phyloP scores from a whole-genome alignment of 129 eudicot genomes.

The Pseudognaphalium luteoalbum region DNA sequence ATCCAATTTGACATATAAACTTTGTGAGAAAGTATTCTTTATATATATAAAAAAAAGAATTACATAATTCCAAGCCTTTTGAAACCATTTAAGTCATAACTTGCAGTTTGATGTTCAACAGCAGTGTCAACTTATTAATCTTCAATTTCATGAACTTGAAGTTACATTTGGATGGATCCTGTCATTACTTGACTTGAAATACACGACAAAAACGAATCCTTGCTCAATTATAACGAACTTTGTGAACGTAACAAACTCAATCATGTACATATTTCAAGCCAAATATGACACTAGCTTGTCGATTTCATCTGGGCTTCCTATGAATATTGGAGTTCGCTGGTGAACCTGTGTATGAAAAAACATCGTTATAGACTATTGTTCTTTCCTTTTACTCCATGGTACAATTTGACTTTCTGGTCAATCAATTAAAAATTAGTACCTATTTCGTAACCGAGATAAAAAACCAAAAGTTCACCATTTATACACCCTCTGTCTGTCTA shows the following conservation, averaged over 20 bases:
- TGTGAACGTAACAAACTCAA: not conserved
- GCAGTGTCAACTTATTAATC: not conserved
- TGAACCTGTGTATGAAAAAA: slow-evolving; percentile 56
- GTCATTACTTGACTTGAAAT: slow-evolving; percentile 15
- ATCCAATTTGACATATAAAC: slow-evolving; percentile 1
- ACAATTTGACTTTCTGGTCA: slow-evolving; percentile 17
- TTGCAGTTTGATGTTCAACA: not conserved
- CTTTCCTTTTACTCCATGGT: not conserved
- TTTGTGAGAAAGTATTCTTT: not conserved
- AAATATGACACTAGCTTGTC: slow-evolving; percentile 68
- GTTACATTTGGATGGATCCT: not conserved
- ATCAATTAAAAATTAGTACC: not conserved
- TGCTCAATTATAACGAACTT: slow-evolving; percentile 13
- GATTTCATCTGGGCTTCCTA: slow-evolving; percentile 86
- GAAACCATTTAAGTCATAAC: not conserved
- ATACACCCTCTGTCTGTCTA: not conserved
- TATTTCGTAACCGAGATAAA: not conserved
- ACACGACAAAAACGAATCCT: slow-evolving; percentile 13
- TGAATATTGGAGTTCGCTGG: slow-evolving; percentile 85
- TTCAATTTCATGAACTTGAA: not conserved
- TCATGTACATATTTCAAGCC: slow-evolving; percentile 35
- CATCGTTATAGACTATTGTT: slow-evolving; percentile 10
- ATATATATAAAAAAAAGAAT: not conserved
- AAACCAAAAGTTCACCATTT: not conserved
- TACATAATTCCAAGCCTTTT: not conserved